Conservation (phyloP, 2,329 filamentous ascomycete genomes). For the Pseudogymnoascus sp. region DNA sequence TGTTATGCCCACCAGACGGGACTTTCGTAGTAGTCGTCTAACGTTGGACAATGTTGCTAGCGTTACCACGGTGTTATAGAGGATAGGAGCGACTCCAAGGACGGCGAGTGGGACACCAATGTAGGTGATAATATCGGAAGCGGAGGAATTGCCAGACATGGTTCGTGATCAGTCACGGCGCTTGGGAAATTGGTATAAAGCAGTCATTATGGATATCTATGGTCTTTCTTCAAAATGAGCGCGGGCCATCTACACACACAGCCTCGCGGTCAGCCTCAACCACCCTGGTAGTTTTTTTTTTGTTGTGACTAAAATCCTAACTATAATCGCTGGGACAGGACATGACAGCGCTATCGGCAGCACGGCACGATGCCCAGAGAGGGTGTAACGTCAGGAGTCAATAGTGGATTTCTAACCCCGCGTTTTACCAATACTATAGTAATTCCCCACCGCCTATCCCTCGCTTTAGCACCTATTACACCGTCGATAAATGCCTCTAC, state of each 20-base stretch:
- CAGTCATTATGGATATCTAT: neutral
- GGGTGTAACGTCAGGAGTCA: neutral
- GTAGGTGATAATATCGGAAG: conserved; percentile 47
- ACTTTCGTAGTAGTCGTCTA: conserved; percentile 47
- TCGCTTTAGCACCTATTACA: neutral
- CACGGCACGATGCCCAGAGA: neutral
- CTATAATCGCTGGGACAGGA: neutral
- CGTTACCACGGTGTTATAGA: conserved; percentile 56
- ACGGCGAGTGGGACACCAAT: conserved; percentile 51
- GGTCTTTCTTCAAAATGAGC: neutral
- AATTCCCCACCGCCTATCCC: neutral
- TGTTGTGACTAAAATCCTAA: neutral
- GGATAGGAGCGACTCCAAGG: conserved; percentile 53
- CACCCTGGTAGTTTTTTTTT: conserved; percentile 1
- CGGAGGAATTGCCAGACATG: conserved; percentile 18
- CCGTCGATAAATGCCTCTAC: neutral
- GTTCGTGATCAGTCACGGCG: neutral
- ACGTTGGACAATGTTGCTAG: conserved; percentile 53
- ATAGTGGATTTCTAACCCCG: conserved; percentile 4
- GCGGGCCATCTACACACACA: neutral
- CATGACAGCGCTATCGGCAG: neutral
- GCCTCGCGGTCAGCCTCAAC: neutral
- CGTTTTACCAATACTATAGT: neutral
- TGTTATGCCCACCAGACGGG: conserved; percentile 51
- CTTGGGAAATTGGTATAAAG: neutral